phyloP scores from a whole-genome alignment of 2,329 filamentous ascomycete species.

The Colletotrichum orchidophilum region DNA sequence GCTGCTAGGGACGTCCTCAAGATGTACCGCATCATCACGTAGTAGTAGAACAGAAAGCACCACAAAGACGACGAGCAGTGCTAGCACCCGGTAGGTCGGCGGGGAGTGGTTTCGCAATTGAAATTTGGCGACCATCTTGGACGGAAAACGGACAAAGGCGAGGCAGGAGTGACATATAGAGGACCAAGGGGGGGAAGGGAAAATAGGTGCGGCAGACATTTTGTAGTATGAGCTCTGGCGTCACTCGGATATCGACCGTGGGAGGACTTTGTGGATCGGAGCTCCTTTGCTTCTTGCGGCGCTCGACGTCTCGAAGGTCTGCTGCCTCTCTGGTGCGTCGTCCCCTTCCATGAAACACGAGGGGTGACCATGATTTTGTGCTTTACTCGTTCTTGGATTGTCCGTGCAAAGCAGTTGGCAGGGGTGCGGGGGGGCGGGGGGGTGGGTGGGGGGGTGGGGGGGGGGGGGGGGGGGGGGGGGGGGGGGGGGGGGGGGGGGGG shows the following conservation, averaged over 20 bases:
- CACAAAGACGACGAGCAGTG: slow-evolving; percentile 22
- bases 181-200: neutral
- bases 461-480: no score
- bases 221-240: slow-evolving; percentile 22
- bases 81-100: slow-evolving; percentile 29
- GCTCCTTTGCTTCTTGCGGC: slow-evolving; percentile 24
- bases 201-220: slow-evolving; percentile 2
- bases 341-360: slow-evolving; percentile 24
- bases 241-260: slow-evolving; percentile 16
- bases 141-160: neutral
- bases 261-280: slow-evolving; percentile 3
- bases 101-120: slow-evolving; percentile 25
- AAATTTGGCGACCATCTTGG: slow-evolving; percentile 30
- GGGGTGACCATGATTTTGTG: slow-evolving; percentile 28
- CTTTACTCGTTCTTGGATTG: slow-evolving; percentile 12
- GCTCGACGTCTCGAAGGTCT: slow-evolving; percentile 28
- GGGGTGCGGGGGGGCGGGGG: no score
- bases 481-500: no score
- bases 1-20: neutral
- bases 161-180: slow-evolving; percentile 1
- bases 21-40: slow-evolving; percentile 2
- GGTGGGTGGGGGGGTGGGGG: no score
- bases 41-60: slow-evolving; percentile 15
- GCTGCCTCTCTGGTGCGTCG: slow-evolving; percentile 5
- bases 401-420: slow-evolving; percentile 28